Evolutionary conservation across 2,329 filamentous ascomycete species (phyloP), one percentile per base, ranked within the genome.

Genomic region (Sporothrix protearum): DNA sequence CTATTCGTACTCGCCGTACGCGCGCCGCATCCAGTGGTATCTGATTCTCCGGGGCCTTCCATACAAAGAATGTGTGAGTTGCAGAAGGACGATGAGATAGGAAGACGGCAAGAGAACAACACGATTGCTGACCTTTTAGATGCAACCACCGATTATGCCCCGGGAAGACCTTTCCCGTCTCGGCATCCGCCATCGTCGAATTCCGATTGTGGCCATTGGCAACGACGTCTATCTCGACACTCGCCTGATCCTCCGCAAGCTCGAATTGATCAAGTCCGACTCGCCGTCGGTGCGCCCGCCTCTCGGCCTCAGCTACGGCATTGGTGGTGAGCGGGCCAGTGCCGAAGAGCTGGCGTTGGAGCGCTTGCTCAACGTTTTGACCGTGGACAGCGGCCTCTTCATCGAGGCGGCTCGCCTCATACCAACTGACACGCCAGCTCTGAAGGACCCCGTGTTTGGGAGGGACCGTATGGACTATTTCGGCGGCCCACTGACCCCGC

Each of bases 191-290:
- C 90, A 94, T 80, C 86, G 91, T 3, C 89, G 91, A 71, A 92
- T 92, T 71, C 91, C 91, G 1, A 77, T 93, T 68, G 80, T 93
- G 68, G 81, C 87, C 28, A 88, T 92, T 75, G 90, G 89, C 19
- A 83, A 86, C 6, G 87, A 92, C 76, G 81, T 93, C 57, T 93
- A 92, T 81, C 82, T 88, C 73, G 91, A 93, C 81, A 89, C 89
- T 1, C 87, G 89, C 2, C 85, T 92, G 28, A 92, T 93, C 75
- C 79, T 93, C 25, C 79, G 79, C 33, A 90, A 88, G 78, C 86
- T 93, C 0, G 88, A 92, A 76, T 76, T 81, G 1, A 80, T 47
- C 45, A n/a, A 45, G 59, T 87, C 86, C 77, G 85, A 85, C 0
- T 74, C 82, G 2, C 78, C 85, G 0, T 73, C 82, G 1, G 78